Conservation (phyloP, 1,284 basidiomycete genomes). For the Marasmius oreades region DNA sequence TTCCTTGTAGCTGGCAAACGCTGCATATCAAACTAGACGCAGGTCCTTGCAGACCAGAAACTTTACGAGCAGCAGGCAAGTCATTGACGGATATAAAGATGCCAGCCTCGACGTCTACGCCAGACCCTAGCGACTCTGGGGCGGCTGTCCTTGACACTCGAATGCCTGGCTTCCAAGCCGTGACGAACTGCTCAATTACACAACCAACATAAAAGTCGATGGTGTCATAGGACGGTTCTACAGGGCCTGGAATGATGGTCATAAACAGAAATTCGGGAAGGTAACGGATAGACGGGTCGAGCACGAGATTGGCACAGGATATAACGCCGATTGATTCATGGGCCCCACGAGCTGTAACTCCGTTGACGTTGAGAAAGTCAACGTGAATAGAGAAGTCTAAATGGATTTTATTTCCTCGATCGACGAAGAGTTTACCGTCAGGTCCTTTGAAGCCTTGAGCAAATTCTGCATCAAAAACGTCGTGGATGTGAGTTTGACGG, state of each 20-base stretch:
- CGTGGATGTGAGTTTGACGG: not conserved
- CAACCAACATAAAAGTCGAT: slow-evolving; percentile 16
- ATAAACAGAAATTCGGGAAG: slow-evolving; percentile 28
- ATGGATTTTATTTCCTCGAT: slow-evolving; percentile 15
- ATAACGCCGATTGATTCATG: slow-evolving; percentile 10
- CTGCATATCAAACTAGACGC: slow-evolving; percentile 4
- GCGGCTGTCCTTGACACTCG: slow-evolving; percentile 9
- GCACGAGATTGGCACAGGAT: slow-evolving; percentile 7
- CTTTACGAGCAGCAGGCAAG: slow-evolving; percentile 12
- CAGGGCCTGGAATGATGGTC: slow-evolving; percentile 27
- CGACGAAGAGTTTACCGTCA: slow-evolving; percentile 18
- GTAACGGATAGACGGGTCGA: slow-evolving; percentile 19
- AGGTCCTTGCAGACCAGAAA: slow-evolving; percentile 3
- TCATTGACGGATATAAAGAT: slow-evolving; percentile 13
- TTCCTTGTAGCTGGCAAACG: slow-evolving; percentile 1
- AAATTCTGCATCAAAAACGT: slow-evolving; percentile 16
- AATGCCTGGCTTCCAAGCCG: slow-evolving; percentile 16
- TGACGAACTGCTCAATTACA: slow-evolving; percentile 18
- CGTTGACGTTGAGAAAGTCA: slow-evolving; percentile 12
- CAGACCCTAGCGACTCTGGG: not conserved
- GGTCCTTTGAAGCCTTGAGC: slow-evolving; percentile 18
- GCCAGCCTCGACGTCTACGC: not conserved
- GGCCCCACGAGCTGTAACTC: slow-evolving; percentile 2
- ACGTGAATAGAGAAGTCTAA: slow-evolving; percentile 16
- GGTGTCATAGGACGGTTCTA: slow-evolving; percentile 13